Base-by-base conservation (phyloP, 257 asterid species). In the Nyctanthes arbortristis region DNA sequence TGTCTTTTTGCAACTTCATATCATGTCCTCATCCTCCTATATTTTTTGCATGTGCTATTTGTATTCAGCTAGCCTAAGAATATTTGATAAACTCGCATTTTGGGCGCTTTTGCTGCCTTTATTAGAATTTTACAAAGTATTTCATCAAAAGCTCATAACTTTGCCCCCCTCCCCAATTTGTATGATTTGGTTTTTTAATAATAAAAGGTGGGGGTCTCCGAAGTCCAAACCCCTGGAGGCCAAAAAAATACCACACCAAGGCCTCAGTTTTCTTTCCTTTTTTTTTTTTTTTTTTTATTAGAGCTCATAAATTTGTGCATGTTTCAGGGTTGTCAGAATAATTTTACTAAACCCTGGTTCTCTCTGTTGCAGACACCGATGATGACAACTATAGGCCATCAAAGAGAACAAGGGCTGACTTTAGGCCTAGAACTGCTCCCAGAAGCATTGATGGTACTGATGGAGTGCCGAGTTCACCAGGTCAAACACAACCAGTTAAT, bases 351-450 rank as follows among this genome's bases (percentile, higher is more conserved):
- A 43, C 52, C 52, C 22, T 8, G 30, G 58, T 33, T 3, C 47
- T 66, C 34, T 47, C 13, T 32, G 45, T 67, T 86, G 64, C 89
- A 94, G 99, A 91, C 77, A 83, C 96, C 8, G 99, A 93, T 67
- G 98, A 93, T 61, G 97, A 91, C 47, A 85, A 61, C 73, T 80
- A 84, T 73, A 84, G 96, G 78, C 97, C 99, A 56, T 81, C 93
- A 0, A 94, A 94, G 80, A 83, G 99, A 78, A 80, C 85, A 8
- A 82, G 97, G 74, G 88, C 91, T 55, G 90, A 84, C 63, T 77
- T 69, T 67, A 84, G 88, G 79, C 84, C 91, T 69, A 88, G 96
- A n/a, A 24, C 81, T 33, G 64, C 82, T 36, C 88, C 86, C 31
- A 75, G 87, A 67, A 82, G 75, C 77, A 62, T 61, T 61, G 92